These are phyloP conservation scores for Wickerhamomyces mucosus DNA, from an alignment of 805 yeast species.

Conservation along the genomic window DNA sequence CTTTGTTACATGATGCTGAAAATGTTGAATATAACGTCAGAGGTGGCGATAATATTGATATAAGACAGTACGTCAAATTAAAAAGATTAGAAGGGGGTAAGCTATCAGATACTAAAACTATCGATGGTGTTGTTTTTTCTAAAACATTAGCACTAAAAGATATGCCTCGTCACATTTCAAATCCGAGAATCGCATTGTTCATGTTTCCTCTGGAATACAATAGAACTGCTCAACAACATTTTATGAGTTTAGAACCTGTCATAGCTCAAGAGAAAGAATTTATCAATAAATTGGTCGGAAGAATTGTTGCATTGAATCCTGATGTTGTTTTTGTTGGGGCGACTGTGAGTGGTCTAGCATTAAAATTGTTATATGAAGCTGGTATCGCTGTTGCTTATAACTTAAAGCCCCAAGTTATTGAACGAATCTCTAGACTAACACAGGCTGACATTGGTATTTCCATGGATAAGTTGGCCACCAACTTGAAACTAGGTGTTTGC, in stretches of 20 bases:
- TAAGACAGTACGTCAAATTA: conserved; percentile 80
- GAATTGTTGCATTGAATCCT: conserved; percentile 71
- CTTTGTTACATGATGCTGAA: conserved; percentile 45
- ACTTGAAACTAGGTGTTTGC: conserved; percentile 69
- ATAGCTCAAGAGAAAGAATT: conserved; percentile 84
- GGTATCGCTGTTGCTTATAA: conserved; percentile 76
- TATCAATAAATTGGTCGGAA: conserved; percentile 66
- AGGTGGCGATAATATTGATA: conserved; percentile 69
- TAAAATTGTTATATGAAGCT: conserved; percentile 58
- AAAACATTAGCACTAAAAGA: conserved; percentile 69
- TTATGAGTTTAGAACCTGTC: conserved; percentile 75
- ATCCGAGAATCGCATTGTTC: conserved; percentile 72
- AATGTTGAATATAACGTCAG: conserved; percentile 48
- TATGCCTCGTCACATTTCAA: conserved; percentile 56
- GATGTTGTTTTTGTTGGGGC: conserved; percentile 72
- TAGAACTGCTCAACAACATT: conserved; percentile 57
- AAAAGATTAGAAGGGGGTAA: conserved; percentile 76
- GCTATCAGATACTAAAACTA: conserved; percentile 45
- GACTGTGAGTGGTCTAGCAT: conserved; percentile 74
- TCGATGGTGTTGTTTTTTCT: conserved; percentile 80
- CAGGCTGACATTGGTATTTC: conserved; percentile 81
- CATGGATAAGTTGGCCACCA: conserved; percentile 71
- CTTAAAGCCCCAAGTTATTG: conserved; percentile 73
- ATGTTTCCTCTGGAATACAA: conserved; percentile 87
- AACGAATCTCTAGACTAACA: conserved; percentile 67